Base-by-base conservation (phyloP, 139 green algal species). In the Coccomyxa sp. region DNA sequence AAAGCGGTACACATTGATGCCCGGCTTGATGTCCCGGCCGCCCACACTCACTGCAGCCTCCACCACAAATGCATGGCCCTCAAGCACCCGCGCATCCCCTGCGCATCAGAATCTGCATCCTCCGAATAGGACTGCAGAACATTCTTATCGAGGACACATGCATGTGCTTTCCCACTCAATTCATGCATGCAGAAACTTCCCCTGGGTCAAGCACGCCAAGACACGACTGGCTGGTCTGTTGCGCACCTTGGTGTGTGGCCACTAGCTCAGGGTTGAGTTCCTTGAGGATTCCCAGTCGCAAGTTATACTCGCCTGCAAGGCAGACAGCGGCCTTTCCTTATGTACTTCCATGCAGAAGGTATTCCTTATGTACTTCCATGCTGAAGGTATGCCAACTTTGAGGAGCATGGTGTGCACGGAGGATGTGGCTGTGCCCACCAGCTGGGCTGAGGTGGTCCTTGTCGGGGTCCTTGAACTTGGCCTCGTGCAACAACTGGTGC, bases 221-320 rank as follows among this genome's bases (percentile, higher is more conserved):
- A 51, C 38, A 74, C 66, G 38, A 51, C 38, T 51, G 7, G 38
- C 38, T 51, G 38, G 38, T 51, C 23, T 31, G 71, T 45, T 3
- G 23, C 71, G 15, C 58, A 92, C 91, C 91, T 90, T 94, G 87
- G 87, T 97, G 89, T 4, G 96, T 98, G n/a, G 96, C 94, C 51
- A 98, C 94, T 82, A 98, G 91, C 23, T 98, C 96, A 25, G 96
- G 96, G 3, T 87, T 78, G 63, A 98, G 89, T 90, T 99, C 96
- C 91, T 99, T 99, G 88, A 97, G 97, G 59, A 99, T 95, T 16
- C 96, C 96, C 82, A 99, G 91, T 21, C 96, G 89, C 87, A 99
- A 87, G 91, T 99, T 99, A 93, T 99, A 99, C 90, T 99, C 96
- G 14, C 96, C 96, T 86, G 90, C 87, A 60, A 27, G 10, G 31